A percentile compares a stretch with the other conserved stretches of the same genome.
Evolutionary conservation across 75 land plant genomes (phyloP).

Genomic region (Azolla pinnata): DNA sequence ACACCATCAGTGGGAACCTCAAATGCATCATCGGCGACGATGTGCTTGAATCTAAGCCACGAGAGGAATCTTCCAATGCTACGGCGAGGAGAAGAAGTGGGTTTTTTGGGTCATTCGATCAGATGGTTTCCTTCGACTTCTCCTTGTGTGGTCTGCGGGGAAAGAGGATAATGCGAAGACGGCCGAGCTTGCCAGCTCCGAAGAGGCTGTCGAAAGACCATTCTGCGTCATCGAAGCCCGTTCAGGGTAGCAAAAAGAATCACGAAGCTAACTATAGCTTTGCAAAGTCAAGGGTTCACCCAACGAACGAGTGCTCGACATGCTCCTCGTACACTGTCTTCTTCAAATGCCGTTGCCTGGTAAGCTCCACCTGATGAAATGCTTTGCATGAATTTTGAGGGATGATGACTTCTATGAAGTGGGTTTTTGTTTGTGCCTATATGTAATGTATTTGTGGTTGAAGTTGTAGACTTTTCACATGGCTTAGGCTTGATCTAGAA

Average conservation of each 20-base stretch:
- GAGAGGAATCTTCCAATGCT: neutral
- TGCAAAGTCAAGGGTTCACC: neutral
- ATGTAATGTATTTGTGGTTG: no score
- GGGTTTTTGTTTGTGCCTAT: no score
- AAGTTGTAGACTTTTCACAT: no score
- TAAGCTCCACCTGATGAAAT: no score
- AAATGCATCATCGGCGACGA: neutral
- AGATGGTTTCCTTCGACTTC: neutral
- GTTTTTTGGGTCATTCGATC: neutral
- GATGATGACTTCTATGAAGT: no score
- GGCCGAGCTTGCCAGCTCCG: neutral
- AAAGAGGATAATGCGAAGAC: neutral
- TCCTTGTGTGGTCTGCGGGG: neutral
- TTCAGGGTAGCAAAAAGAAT: no score
- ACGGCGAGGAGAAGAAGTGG: neutral
- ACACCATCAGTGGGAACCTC: conserved; percentile 7
- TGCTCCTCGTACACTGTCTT: conserved; percentile 5
- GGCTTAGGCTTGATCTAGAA: no score
- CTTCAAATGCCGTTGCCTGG: conserved; percentile 7
- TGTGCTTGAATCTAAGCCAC: neutral
- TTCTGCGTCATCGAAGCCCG: neutral
- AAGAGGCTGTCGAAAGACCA: neutral
- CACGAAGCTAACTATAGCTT: neutral
- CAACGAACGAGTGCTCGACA: conserved; percentile 4
- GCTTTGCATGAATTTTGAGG: no score